Evolutionary conservation across 2,329 filamentous ascomycete genomes (phyloP).

Genomic region (Hymenoscyphus fraxineus): DNA sequence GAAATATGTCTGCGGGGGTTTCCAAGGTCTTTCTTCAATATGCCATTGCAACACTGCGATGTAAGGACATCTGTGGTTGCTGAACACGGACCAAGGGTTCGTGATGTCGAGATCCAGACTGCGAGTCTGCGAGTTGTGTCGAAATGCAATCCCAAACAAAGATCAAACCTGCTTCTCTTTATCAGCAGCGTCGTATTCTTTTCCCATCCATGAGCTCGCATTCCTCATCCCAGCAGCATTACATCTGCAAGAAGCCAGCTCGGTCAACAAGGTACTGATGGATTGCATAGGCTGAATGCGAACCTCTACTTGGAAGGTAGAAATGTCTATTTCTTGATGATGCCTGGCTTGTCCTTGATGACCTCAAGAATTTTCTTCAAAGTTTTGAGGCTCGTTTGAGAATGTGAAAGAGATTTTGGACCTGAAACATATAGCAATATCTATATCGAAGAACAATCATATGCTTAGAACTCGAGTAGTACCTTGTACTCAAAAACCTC

Average conservation of each 20-base stretch:
- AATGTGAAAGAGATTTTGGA: not conserved
- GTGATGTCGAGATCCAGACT: slow-evolving; percentile 6
- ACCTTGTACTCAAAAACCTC: not conserved
- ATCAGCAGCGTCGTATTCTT: slow-evolving; percentile 5
- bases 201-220: slow-evolving; percentile 3
- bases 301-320: slow-evolving; percentile 14
- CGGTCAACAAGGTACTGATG: slow-evolving; percentile 14
- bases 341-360: not conserved
- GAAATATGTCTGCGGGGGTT: not conserved
- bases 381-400: not conserved
- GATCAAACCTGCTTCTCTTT: slow-evolving; percentile 16
- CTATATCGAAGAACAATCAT: too few relatives aligned
- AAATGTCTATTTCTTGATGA: not conserved
- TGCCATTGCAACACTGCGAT: slow-evolving; percentile 1
- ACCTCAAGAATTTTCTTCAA: not conserved
- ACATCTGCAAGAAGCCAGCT: slow-evolving; percentile 15
- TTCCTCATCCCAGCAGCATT: not conserved
- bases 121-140: not conserved
- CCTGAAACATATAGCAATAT: not conserved
- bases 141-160: slow-evolving; percentile 19
- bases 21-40: slow-evolving; percentile 1
- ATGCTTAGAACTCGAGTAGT: not conserved
- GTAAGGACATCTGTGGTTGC: not conserved
- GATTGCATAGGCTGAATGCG: slow-evolving; percentile 21
- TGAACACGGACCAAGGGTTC: slow-evolving; percentile 25